phyloP scores from a whole-genome alignment of 2,329 filamentous ascomycete species.

The Thermoascus crustaceus region DNA sequence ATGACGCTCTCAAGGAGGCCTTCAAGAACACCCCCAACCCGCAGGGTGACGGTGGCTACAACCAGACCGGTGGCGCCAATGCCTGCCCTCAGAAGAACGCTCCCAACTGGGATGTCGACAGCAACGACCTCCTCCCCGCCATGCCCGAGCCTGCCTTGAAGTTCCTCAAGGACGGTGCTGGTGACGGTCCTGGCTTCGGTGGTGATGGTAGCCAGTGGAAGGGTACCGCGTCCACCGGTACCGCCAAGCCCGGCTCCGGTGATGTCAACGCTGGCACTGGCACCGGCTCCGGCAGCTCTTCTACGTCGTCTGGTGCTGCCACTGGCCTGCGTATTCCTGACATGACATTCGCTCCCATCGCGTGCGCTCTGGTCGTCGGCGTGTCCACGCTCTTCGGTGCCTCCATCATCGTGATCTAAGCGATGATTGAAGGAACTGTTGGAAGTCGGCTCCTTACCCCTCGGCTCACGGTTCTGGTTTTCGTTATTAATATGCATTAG shows the following conservation, averaged over 20 bases:
- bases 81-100: slow-evolving; percentile 46
- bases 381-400: slow-evolving; percentile 49
- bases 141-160: slow-evolving; percentile 48
- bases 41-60: slow-evolving; percentile 52
- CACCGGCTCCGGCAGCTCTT: slow-evolving; percentile 22
- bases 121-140: slow-evolving; percentile 48
- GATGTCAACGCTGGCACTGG: slow-evolving; percentile 41
- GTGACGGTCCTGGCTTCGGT: slow-evolving; percentile 47
- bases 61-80: slow-evolving; percentile 44
- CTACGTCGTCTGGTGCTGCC: slow-evolving; percentile 34
- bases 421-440: no score
- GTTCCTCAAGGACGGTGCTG: slow-evolving; percentile 52
- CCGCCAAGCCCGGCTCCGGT: slow-evolving; percentile 42
- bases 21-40: slow-evolving; percentile 45
- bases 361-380: slow-evolving; percentile 45
- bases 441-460: not conserved
- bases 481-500: not conserved
- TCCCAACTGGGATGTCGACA: slow-evolving; percentile 50
- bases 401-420: slow-evolving; percentile 26
- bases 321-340: slow-evolving; percentile 37
- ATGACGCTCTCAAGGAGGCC: slow-evolving; percentile 46
- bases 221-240: slow-evolving; percentile 42
- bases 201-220: slow-evolving; percentile 50
- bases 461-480: not conserved
- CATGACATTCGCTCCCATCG: slow-evolving; percentile 42